These are phyloP conservation scores for Amphirosellinia nigrospora DNA, from an alignment of 495 filamentous ascomycete species.

Conservation along the genomic window DNA sequence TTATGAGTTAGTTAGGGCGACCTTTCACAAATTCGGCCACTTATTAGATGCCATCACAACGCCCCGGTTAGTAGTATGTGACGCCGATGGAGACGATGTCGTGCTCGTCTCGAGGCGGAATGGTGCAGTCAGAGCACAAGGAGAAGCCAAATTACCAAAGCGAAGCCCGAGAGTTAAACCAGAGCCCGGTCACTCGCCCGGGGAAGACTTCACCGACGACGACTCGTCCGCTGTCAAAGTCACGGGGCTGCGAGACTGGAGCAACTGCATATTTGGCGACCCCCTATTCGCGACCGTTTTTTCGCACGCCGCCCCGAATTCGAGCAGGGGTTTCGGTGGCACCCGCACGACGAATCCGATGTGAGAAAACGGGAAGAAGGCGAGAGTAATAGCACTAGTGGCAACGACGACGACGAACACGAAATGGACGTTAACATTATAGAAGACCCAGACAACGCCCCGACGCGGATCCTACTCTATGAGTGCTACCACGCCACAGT, in stretches of 20 bases:
- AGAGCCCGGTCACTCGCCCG: not conserved
- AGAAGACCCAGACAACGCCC: slow-evolving; percentile 43
- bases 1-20: slow-evolving; percentile 46
- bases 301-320: slow-evolving; percentile 31
- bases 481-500: slow-evolving; percentile 55
- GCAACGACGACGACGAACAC: not conserved
- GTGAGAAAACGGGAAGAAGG: not conserved
- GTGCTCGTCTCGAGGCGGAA: slow-evolving; percentile 38
- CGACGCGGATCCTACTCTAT: slow-evolving; percentile 52
- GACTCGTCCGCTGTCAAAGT: slow-evolving; percentile 26
- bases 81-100: slow-evolving; percentile 43
- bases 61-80: slow-evolving; percentile 46
- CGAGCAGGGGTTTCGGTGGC: slow-evolving; percentile 2
- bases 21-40: slow-evolving; percentile 45
- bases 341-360: slow-evolving; percentile 7
- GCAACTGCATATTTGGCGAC: slow-evolving; percentile 64
- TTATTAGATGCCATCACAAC: slow-evolving; percentile 46
- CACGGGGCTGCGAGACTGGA: slow-evolving; percentile 54
- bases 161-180: not conserved
- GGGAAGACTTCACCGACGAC: not conserved
- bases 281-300: slow-evolving; percentile 61
- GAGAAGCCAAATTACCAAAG: not conserved
- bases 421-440: slow-evolving; percentile 36
- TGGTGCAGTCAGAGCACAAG: not conserved
- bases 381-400: not conserved